Conservation (phyloP, 441 rosid genomes). For the Dalechampia spathulata region DNA sequence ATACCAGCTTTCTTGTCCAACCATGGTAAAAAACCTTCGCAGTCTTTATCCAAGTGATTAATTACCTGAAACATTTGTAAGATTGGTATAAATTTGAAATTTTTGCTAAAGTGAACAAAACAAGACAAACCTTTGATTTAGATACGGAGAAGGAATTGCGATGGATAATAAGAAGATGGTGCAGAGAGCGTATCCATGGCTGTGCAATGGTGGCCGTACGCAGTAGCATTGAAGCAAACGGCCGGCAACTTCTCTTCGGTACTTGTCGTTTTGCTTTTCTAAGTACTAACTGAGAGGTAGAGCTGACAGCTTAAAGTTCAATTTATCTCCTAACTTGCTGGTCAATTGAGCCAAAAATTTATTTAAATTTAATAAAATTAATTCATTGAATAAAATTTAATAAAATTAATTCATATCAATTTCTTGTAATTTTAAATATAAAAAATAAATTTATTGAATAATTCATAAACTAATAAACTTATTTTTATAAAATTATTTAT, state of each 20-base stretch:
- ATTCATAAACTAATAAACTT: too few species aligned
- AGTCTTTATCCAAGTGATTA: slow-evolving; percentile 31
- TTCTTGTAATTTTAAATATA: too few species aligned
- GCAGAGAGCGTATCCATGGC: slow-evolving; percentile 15
- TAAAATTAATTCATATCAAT: too few species aligned
- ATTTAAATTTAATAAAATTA: too few species aligned
- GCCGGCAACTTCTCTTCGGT: neutral
- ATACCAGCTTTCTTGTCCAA: slow-evolving; percentile 54
- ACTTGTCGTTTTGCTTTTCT: neutral
- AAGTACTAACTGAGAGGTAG: too few species aligned
- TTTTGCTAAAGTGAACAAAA: neutral
- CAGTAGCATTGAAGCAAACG: slow-evolving; percentile 14
- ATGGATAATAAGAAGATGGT: slow-evolving; percentile 7
- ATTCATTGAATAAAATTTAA: too few species aligned
- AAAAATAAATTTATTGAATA: too few species aligned
- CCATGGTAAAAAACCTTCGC: slow-evolving; percentile 67
- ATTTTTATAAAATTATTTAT: too few species aligned
- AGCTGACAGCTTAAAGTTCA: too few species aligned
- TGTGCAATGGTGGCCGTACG: slow-evolving; percentile 10
- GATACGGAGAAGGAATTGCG: slow-evolving; percentile 19
- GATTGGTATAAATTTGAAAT: too few species aligned
- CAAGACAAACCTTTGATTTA: slow-evolving; percentile 19
- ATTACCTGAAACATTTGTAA: slow-evolving; percentile 8
- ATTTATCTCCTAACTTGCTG: too few species aligned
- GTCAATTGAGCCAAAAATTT: too few species aligned